Evolutionary conservation across 2,329 filamentous ascomycete genomes (phyloP).

Genomic region (Aphanoascus verrucosus): DNA sequence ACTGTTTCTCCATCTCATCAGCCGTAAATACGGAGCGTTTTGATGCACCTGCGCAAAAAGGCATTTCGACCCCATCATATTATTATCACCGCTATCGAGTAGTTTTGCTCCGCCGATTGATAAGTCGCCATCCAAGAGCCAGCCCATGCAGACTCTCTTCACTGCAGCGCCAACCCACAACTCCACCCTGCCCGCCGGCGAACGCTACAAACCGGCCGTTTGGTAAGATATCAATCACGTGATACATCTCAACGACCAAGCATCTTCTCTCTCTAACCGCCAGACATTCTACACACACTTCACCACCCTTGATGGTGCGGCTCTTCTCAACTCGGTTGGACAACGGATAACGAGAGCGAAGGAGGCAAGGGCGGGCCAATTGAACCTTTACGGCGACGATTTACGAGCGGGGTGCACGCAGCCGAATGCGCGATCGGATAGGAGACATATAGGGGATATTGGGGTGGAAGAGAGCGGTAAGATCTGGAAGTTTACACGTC

Average conservation of each 20-base stretch:
- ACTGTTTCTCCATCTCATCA: too few relatives aligned
- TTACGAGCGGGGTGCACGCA: background rate
- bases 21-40: background rate
- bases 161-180: slow-evolving; percentile 1
- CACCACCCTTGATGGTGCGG: background rate
- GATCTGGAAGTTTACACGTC: background rate
- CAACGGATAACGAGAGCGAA: background rate
- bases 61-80: background rate
- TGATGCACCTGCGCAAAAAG: background rate
- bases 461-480: background rate
- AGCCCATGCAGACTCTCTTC: background rate
- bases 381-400: background rate
- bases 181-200: background rate
- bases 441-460: background rate
- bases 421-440: background rate
- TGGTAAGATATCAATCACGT: slow-evolving; percentile 3
- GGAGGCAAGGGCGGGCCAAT: background rate
- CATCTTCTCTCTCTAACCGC: slow-evolving; percentile 7
- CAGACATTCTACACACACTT: background rate
- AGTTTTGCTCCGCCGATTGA: background rate
- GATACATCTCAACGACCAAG: background rate
- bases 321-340: background rate
- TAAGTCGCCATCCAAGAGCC: too few relatives aligned
- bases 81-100: background rate
- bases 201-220: background rate